These are phyloP conservation scores for Flaveria trinervia DNA, from an alignment of 129 eudicot genomes.

Conservation along the genomic window DNA sequence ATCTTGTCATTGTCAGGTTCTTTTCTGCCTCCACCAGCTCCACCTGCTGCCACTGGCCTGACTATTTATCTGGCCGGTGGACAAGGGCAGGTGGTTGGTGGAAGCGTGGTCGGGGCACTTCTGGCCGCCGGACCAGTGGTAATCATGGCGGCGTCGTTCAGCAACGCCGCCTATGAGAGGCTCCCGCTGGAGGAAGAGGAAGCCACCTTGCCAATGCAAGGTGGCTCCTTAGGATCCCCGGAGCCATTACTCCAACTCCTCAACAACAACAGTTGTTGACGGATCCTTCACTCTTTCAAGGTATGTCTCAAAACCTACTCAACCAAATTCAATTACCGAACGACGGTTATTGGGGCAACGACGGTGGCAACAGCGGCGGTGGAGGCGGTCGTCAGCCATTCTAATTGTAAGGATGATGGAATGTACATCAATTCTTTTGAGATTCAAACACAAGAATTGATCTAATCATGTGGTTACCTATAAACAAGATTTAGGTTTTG, in stretches of 20 bases:
- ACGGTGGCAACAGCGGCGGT: background rate
- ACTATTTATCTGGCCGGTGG: slow-evolving; percentile 74
- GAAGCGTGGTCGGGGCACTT: slow-evolving; percentile 66
- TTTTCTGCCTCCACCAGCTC: slow-evolving; percentile 78
- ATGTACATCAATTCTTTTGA: slow-evolving; percentile 1
- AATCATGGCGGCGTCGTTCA: slow-evolving; percentile 76
- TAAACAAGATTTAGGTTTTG: slow-evolving; percentile 33
- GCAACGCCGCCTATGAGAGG: slow-evolving; percentile 80
- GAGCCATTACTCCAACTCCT: slow-evolving; percentile 38
- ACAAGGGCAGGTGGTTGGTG: slow-evolving; percentile 90
- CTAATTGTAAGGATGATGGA: slow-evolving; percentile 18
- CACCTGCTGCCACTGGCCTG: slow-evolving; percentile 67
- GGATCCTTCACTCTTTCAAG: slow-evolving; percentile 54
- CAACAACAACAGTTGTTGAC: slow-evolving; percentile 36
- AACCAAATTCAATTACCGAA: slow-evolving; percentile 57
- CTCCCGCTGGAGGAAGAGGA: slow-evolving; percentile 74
- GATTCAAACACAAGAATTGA: slow-evolving; percentile 16
- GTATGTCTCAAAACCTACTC: slow-evolving; percentile 54
- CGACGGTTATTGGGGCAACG: slow-evolving; percentile 57
- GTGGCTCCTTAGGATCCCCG: slow-evolving; percentile 64
- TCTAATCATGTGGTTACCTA: too few relatives aligned
- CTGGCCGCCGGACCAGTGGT: slow-evolving; percentile 76
- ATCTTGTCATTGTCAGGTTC: slow-evolving; percentile 72
- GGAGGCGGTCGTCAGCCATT: slow-evolving; percentile 36
- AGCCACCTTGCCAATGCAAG: slow-evolving; percentile 45